phyloP scores from a whole-genome alignment of 306 rosid species.

The Malus orientalis region DNA sequence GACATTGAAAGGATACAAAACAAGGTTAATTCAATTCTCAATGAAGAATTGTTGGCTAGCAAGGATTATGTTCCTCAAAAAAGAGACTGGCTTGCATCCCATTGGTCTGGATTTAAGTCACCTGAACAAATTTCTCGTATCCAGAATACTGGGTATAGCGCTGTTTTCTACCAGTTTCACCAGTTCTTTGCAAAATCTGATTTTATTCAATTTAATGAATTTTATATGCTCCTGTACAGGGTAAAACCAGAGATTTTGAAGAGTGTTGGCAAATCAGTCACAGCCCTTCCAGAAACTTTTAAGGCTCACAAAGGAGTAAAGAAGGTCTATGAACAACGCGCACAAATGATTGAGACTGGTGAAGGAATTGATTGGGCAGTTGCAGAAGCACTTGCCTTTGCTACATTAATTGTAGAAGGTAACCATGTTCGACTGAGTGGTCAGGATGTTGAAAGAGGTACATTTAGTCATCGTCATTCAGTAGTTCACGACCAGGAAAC shows the following conservation, averaged over 20 bases:
- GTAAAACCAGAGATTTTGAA: slow-evolving; percentile 92
- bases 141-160: slow-evolving; percentile 77
- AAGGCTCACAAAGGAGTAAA: slow-evolving; percentile 86
- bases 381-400: slow-evolving; percentile 93
- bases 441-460: slow-evolving; percentile 98
- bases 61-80: slow-evolving; percentile 84
- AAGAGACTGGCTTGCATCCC: slow-evolving; percentile 97
- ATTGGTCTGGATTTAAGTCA: slow-evolving; percentile 92
- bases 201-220: not conserved
- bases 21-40: slow-evolving; percentile 67
- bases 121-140: slow-evolving; percentile 93
- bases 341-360: slow-evolving; percentile 90
- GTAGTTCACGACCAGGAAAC: slow-evolving; percentile 87
- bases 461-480: slow-evolving; percentile 91
- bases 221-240: slow-evolving; percentile 28
- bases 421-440: slow-evolving; percentile 94
- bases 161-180: slow-evolving; percentile 9
- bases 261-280: slow-evolving; percentile 86
- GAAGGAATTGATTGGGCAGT: slow-evolving; percentile 95
- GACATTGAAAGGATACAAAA: slow-evolving; percentile 59
- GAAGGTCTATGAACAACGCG: slow-evolving; percentile 74
- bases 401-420: slow-evolving; percentile 85
- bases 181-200: not conserved
- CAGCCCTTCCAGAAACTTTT: slow-evolving; percentile 63
- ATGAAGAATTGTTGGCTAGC: slow-evolving; percentile 84